Evolutionary conservation across 805 yeast species (phyloP), one percentile per base, ranked within the genome.

Genomic region (Candida namnaoensis): DNA sequence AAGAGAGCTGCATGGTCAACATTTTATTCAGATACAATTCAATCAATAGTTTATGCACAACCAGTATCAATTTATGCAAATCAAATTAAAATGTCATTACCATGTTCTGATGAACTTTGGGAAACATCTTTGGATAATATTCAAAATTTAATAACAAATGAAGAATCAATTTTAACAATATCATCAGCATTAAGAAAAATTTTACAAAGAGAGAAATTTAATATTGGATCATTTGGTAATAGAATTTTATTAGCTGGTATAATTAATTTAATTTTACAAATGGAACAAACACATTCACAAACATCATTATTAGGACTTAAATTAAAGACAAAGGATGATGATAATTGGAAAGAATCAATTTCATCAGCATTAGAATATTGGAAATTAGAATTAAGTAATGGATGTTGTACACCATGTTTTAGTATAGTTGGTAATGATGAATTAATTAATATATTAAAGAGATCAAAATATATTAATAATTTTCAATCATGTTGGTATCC

Each of bases 341-440:
- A 47, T 9, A 32, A 41, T 39, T 84, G 91, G 91, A 72, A 82
- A 49, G 83, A 79, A 44, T 58, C 76, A n/a, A 58, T 85, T 23
- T 69, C 80, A 2, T 76, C 73, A 30, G 82, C 87, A 2, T 68
- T 80, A 47, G 82, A 84, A 45, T 72, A 71, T 44, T 82, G 84
- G 82, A 66, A 72, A 32, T 62, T 28, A 19, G 24, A 28, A 14
- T 15, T 34, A 7, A 8, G 11, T 34, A 8, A 34, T 9, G 35
- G 35, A 34, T 15, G 35, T 34, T 34, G 35, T 19, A 15, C 35
- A 19, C 13, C 23, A 14, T 15, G 7, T 19, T 5, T 14, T 9
- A 34, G 12, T 14, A 15, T 6, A 14, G 6, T 5, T 34, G 12
- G 6, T 19, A 26, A n/a, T n/a, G n/a, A n/a, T 28, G 32, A 8